These are phyloP conservation scores for Albifimbria verrucaria DNA, from an alignment of 2,329 filamentous ascomycete genomes.

Conservation along the genomic window DNA sequence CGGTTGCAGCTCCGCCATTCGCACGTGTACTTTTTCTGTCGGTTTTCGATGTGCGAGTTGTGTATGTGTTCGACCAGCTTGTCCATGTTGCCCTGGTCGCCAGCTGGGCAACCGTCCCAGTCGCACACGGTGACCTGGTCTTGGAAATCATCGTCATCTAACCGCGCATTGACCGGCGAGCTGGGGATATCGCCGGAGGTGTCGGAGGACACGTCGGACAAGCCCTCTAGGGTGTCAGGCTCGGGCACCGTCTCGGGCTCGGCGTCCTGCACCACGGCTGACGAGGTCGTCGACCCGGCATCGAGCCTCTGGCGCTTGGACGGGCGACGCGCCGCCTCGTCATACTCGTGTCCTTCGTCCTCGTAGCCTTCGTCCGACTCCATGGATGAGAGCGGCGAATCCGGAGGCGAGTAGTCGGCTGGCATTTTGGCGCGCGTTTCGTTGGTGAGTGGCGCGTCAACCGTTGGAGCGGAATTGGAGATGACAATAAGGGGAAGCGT, in stretches of 20 bases:
- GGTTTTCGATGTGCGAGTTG: slow-evolving; percentile 87
- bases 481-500: too few relatives aligned
- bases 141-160: slow-evolving; percentile 71
- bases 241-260: slow-evolving; percentile 45
- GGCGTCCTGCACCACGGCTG: slow-evolving; percentile 37
- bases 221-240: slow-evolving; percentile 51
- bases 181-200: slow-evolving; percentile 81
- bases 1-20: slow-evolving; percentile 89
- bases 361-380: slow-evolving; percentile 44
- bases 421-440: slow-evolving; percentile 27
- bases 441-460: background rate
- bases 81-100: slow-evolving; percentile 78
- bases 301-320: slow-evolving; percentile 46
- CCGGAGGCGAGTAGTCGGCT: slow-evolving; percentile 34
- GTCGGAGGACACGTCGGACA: slow-evolving; percentile 81
- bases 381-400: slow-evolving; percentile 47
- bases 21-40: slow-evolving; percentile 97
- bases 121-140: slow-evolving; percentile 76
- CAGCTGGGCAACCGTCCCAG: slow-evolving; percentile 72
- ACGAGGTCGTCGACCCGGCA: slow-evolving; percentile 42
- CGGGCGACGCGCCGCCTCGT: slow-evolving; percentile 38
- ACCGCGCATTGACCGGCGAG: slow-evolving; percentile 62
- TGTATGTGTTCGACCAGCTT: slow-evolving; percentile 80
- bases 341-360: slow-evolving; percentile 40
- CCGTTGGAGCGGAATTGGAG: background rate